These are phyloP conservation scores for Microbotryum scabiosae DNA, from an alignment of 1,284 basidiomycete species.

Conservation along the genomic window DNA sequence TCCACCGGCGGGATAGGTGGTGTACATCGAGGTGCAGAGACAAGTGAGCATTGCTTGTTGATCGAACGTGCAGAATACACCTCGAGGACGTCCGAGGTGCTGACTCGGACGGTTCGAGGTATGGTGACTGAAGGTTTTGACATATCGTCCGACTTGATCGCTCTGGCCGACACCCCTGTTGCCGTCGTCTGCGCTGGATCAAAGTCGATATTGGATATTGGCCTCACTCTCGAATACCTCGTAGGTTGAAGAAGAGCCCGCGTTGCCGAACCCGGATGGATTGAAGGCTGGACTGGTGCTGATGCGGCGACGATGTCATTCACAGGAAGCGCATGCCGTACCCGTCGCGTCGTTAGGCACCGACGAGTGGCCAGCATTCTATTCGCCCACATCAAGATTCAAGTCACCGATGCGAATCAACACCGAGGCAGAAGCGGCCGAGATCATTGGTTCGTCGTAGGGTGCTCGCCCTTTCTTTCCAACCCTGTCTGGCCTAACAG, in stretches of 20 bases:
- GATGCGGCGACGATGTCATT: neutral
- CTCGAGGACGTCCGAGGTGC: slow-evolving; percentile 4
- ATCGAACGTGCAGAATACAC: slow-evolving; percentile 3
- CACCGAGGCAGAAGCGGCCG: slow-evolving; percentile 56
- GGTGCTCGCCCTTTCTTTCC: neutral
- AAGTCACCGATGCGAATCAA: slow-evolving; percentile 46
- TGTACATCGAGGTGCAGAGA: slow-evolving; percentile 87
- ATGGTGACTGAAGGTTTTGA: slow-evolving; percentile 66
- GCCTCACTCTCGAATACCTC: slow-evolving; percentile 83
- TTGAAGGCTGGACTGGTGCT: neutral
- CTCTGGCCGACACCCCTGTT: slow-evolving; percentile 74
- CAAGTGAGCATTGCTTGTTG: slow-evolving; percentile 48
- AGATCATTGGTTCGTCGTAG: slow-evolving; percentile 54
- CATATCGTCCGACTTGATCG: slow-evolving; percentile 79
- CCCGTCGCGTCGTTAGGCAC: slow-evolving; percentile 74
- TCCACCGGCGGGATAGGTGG: slow-evolving; percentile 54
- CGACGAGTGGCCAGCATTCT: slow-evolving; percentile 90
- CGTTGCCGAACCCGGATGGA: too few relatives aligned
- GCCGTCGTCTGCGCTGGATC: slow-evolving; percentile 88
- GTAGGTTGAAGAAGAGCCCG: too few relatives aligned
- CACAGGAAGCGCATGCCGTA: slow-evolving; percentile 89
- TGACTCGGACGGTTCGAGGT: neutral
- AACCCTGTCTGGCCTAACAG: neutral
- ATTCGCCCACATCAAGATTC: slow-evolving; percentile 71
- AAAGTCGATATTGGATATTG: slow-evolving; percentile 93